Evolutionary conservation across 83 land plant species (phyloP).

Genomic region (Picea engelmannii): DNA sequence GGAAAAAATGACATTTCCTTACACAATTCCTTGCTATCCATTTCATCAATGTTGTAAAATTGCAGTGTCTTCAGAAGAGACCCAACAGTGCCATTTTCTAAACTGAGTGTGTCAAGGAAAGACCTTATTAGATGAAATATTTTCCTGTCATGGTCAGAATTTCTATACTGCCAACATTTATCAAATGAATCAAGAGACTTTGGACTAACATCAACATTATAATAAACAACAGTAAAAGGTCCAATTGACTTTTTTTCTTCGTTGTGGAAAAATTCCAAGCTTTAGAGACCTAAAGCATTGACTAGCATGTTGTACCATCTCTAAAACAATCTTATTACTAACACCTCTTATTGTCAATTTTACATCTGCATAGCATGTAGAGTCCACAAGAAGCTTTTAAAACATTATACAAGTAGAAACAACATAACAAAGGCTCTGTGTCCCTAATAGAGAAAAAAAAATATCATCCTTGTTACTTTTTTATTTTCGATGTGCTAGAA

Average conservation of each 20-base stretch:
- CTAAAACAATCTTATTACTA: constrained; percentile 53
- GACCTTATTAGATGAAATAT: constrained; percentile 53
- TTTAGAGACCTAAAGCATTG: constrained; percentile 42
- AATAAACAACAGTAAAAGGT: constrained; percentile 32
- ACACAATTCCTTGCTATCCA: constrained; percentile 62
- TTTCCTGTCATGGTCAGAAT: constrained; percentile 44
- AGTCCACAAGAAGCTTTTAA: constrained; percentile 60
- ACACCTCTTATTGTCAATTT: constrained; percentile 57
- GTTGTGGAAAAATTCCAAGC: constrained; percentile 12
- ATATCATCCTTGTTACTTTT: no score
- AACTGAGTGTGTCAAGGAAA: constrained; percentile 50
- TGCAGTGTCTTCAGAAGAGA: constrained; percentile 62
- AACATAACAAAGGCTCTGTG: constrained; percentile 63
- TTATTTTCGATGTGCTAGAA: no score
- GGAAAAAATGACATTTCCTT: constrained; percentile 63
- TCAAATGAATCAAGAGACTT: constrained; percentile 32
- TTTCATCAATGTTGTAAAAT: constrained; percentile 71
- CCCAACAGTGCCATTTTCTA: constrained; percentile 63
- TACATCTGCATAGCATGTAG: constrained; percentile 71
- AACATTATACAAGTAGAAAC: constrained; percentile 79
- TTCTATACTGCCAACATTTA: constrained; percentile 53
- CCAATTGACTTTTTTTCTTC: constrained; percentile 17
- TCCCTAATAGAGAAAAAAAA: constrained; percentile 76
- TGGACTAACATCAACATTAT: constrained; percentile 21
- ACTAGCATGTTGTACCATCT: constrained; percentile 77